Percentiles rank a stretch among this genome's conserved stretches.
These are phyloP conservation scores for Westerdykella aurantiaca DNA, from an alignment of 2,329 filamentous ascomycete species.

Conservation along the genomic window DNA sequence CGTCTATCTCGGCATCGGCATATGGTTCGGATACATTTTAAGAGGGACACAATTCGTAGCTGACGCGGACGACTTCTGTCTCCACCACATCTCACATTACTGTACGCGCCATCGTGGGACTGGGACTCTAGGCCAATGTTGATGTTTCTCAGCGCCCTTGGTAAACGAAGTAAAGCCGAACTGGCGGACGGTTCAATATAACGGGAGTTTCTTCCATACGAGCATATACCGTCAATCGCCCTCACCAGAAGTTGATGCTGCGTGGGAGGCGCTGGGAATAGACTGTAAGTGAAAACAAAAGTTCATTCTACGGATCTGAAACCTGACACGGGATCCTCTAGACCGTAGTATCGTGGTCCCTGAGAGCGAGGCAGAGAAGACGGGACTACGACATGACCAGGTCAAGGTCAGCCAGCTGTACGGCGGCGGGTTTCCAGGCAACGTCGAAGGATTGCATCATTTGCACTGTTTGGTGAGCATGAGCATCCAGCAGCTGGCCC, in stretches of 20 bases:
- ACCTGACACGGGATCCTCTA: conserved; percentile 3
- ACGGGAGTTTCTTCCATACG: conserved; percentile 53
- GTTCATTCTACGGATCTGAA: neutral
- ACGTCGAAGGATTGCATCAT: conserved; percentile 53
- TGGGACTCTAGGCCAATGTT: neutral
- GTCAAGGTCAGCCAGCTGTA: conserved; percentile 52
- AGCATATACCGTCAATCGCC: conserved; percentile 49
- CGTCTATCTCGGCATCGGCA: neutral
- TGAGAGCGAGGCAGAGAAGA: conserved; percentile 43
- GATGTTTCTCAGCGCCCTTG: conserved; percentile 21
- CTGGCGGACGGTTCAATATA: conserved; percentile 45
- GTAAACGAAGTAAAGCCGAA: conserved; percentile 39
- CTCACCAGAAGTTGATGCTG: conserved; percentile 51
- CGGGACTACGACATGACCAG: conserved; percentile 50
- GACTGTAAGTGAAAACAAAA: conserved; percentile 42
- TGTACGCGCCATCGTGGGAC: conserved; percentile 14
- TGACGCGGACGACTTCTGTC: conserved; percentile 22
- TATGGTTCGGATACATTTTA: conserved; percentile 13
- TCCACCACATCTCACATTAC: conserved; percentile 25
- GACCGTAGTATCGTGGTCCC: conserved; percentile 45
- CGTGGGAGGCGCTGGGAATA: conserved; percentile 50
- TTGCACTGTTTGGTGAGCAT: conserved; percentile 53
- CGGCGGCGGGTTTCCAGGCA: conserved; percentile 55
- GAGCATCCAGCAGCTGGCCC: conserved; percentile 5
- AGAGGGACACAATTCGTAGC: conserved; percentile 9